Percentiles rank a stretch among this genome's conserved stretches.
These are phyloP conservation scores for Fusarium guadeloupense DNA, from an alignment of 2,329 filamentous ascomycete genomes.

Conservation along the genomic window DNA sequence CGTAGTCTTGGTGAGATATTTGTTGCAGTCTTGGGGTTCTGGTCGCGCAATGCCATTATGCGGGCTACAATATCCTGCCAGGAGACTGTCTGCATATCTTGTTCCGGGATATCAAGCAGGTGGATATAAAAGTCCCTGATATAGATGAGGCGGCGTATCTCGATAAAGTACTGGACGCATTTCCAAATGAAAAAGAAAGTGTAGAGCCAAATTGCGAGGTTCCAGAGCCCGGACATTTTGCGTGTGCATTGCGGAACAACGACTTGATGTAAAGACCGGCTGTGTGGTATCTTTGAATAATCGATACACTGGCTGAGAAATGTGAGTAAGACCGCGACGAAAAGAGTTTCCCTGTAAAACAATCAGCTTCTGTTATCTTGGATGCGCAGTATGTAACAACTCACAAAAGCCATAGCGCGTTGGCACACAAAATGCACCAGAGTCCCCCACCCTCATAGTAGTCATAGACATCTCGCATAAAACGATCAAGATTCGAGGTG, in stretches of 20 bases:
- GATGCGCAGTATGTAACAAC: slow-evolving; percentile 43
- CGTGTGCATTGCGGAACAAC: slow-evolving; percentile 78
- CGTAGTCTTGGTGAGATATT: slow-evolving; percentile 63
- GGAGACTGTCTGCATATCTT: slow-evolving; percentile 92
- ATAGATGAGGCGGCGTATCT: slow-evolving; percentile 75
- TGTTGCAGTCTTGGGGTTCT: slow-evolving; percentile 81
- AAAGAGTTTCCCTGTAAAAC: slow-evolving; percentile 73
- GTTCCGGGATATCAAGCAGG: slow-evolving; percentile 80
- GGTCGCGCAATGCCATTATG: slow-evolving; percentile 83
- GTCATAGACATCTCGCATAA: slow-evolving; percentile 84
- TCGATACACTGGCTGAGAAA: slow-evolving; percentile 89
- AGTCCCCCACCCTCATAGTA: slow-evolving; percentile 87
- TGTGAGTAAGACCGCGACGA: slow-evolving; percentile 83
- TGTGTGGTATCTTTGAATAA: slow-evolving; percentile 77
- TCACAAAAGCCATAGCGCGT: slow-evolving; percentile 76
- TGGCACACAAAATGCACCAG: slow-evolving; percentile 81
- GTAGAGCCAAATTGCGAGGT: slow-evolving; percentile 83
- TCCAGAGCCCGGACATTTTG: slow-evolving; percentile 79
- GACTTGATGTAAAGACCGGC: slow-evolving; percentile 63
- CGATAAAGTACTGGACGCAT: slow-evolving; percentile 75
- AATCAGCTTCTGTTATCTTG: slow-evolving; percentile 15
- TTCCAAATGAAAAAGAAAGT: slow-evolving; percentile 87
- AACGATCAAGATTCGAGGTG: slow-evolving; percentile 87
- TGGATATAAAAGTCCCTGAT: slow-evolving; percentile 89
- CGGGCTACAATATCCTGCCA: slow-evolving; percentile 92